phyloP scores from a whole-genome alignment of 345 rosid species.

The Eucalyptus curtisii region DNA sequence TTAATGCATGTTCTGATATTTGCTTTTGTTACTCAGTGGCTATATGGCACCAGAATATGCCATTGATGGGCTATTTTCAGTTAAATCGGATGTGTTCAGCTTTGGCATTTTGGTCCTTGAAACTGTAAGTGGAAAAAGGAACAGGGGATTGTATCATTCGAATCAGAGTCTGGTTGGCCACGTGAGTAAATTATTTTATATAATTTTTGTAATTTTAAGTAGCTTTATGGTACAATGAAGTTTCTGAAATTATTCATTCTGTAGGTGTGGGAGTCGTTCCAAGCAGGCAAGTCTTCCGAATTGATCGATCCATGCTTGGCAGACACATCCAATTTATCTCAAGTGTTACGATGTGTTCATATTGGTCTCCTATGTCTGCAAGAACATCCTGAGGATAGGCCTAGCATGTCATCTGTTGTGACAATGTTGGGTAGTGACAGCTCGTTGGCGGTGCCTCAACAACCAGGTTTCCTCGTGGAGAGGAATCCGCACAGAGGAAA shows the following conservation, averaged over 20 bases:
- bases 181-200: not conserved
- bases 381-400: conserved; percentile 25
- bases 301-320: conserved; percentile 4
- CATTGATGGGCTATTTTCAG: conserved; percentile 22
- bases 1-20: not conserved
- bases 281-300: conserved; percentile 9
- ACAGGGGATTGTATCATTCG: conserved; percentile 18
- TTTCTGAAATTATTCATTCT: not conserved
- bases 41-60: conserved; percentile 47
- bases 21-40: conserved; percentile 3
- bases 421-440: conserved; percentile 23
- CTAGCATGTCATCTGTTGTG: conserved; percentile 12
- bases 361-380: conserved; percentile 27
- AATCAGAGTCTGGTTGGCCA: conserved; percentile 24
- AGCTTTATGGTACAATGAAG: not conserved
- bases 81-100: conserved; percentile 28
- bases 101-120: conserved; percentile 31
- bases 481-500: conserved; percentile 2
- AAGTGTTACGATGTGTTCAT: conserved; percentile 20
- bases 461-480: conserved; percentile 17
- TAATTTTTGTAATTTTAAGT: not conserved
- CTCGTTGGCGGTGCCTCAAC: conserved; percentile 12
- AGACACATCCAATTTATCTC: not conserved
- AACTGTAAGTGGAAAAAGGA: conserved; percentile 21
- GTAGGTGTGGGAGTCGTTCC: conserved; percentile 20